Conservation (phyloP, 2,329 filamentous ascomycete species). For the Microascus cirrosus region DNA sequence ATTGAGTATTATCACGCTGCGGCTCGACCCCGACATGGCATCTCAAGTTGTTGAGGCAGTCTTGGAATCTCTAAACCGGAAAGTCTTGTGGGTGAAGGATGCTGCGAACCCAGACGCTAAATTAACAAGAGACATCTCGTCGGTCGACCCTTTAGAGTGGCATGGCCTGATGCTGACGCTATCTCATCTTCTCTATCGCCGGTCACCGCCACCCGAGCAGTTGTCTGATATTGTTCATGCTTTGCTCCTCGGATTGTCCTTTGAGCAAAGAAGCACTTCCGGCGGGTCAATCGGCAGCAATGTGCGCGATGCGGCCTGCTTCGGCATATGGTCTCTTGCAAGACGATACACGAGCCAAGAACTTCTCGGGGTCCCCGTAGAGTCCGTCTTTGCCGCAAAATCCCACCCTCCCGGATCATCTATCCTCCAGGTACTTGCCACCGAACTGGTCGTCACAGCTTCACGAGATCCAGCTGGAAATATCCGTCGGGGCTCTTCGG, state of each 20-base stretch:
- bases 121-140: constrained; percentile 49
- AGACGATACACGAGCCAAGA: constrained; percentile 76
- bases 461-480: constrained; percentile 87
- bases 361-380: constrained; percentile 49
- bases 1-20: constrained; percentile 74
- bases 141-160: constrained; percentile 77
- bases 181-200: constrained; percentile 74
- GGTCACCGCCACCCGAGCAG: constrained; percentile 61
- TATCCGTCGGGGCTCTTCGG: constrained; percentile 83
- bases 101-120: constrained; percentile 18
- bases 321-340: constrained; percentile 88
- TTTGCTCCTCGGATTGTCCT: constrained; percentile 68
- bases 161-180: constrained; percentile 85
- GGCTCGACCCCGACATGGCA: constrained; percentile 69
- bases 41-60: constrained; percentile 81
- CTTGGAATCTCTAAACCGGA: constrained; percentile 54
- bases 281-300: constrained; percentile 82
- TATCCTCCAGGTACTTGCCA: constrained; percentile 67
- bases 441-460: constrained; percentile 69
- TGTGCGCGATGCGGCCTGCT: constrained; percentile 89
- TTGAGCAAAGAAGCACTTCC: constrained; percentile 78
- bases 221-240: constrained; percentile 66
- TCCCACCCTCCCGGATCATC: constrained; percentile 24
- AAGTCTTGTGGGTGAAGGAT: constrained; percentile 40
- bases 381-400: constrained; percentile 29